Percentiles rank a stretch among this genome's conserved stretches.
phyloP scores from a whole-genome alignment of 2,329 filamentous ascomycete genomes.

The Pezicula carpinea region DNA sequence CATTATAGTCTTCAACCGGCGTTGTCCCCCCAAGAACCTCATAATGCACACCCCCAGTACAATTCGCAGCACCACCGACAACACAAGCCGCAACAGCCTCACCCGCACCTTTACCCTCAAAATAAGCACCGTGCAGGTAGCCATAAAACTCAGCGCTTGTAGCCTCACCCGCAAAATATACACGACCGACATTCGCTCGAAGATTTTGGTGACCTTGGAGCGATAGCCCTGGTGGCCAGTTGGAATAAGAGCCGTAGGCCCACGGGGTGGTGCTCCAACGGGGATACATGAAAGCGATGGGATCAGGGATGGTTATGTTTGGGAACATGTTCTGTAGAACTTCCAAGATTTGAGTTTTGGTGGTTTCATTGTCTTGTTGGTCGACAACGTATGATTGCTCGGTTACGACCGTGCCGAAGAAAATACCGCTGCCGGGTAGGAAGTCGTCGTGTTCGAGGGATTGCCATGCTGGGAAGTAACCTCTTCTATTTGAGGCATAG shows the following conservation, averaged over 20 bases:
- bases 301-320: slow-evolving; percentile 41
- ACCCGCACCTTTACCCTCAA: slow-evolving; percentile 48
- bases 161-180: slow-evolving; percentile 64
- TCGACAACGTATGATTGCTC: slow-evolving; percentile 54
- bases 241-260: slow-evolving; percentile 59
- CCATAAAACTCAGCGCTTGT: slow-evolving; percentile 61
- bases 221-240: slow-evolving; percentile 61
- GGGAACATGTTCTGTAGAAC: slow-evolving; percentile 40
- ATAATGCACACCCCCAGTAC: slow-evolving; percentile 7
- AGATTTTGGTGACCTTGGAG: slow-evolving; percentile 65
- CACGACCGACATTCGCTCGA: slow-evolving; percentile 54
- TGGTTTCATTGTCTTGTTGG: slow-evolving; percentile 52
- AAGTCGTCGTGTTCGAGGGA: slow-evolving; percentile 55
- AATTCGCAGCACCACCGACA: slow-evolving; percentile 9
- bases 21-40: slow-evolving; percentile 8
- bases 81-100: slow-evolving; percentile 37
- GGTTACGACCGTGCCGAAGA: slow-evolving; percentile 60
- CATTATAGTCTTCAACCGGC: slow-evolving; percentile 1
- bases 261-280: slow-evolving; percentile 42
- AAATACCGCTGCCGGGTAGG: slow-evolving; percentile 55
- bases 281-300: slow-evolving; percentile 47
- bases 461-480: slow-evolving; percentile 57
- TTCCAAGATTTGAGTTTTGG: slow-evolving; percentile 27
- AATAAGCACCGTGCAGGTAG: slow-evolving; percentile 59
- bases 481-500: slow-evolving; percentile 12